Percentiles rank a stretch among this genome's conserved stretches.
Evolutionary conservation across 495 filamentous ascomycete species (phyloP).

Genomic region (Lasiosphaeria miniovina): DNA sequence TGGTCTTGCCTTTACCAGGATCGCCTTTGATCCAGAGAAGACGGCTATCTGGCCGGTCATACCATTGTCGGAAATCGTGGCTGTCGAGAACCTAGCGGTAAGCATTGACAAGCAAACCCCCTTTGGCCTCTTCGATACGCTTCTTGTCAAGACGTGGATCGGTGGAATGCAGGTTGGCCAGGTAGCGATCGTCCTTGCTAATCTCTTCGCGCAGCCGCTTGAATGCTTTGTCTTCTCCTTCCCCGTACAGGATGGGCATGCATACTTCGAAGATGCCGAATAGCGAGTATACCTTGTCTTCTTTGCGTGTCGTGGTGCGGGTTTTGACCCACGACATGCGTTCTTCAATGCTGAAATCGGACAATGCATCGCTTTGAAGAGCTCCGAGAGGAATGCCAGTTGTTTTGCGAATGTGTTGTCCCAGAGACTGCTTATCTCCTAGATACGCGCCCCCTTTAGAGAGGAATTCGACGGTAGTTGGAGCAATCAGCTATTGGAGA

Average conservation of each 20-base stretch:
- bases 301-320: constrained; percentile 1
- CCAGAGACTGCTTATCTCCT: constrained; percentile 9
- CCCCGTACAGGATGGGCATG: background rate
- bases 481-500: constrained; percentile 7
- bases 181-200: no score
- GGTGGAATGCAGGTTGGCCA: no score
- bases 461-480: constrained; percentile 11
- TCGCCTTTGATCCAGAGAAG: no score
- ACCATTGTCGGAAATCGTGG: no score
- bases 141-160: no score
- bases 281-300: constrained; percentile 7
- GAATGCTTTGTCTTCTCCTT: constrained; percentile 5
- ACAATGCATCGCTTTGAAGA: constrained; percentile 3
- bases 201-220: no score
- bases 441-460: background rate
- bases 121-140: no score
- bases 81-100: no score
- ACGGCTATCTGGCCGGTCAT: no score
- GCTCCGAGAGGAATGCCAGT: constrained; percentile 8
- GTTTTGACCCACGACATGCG: constrained; percentile 5
- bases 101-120: no score
- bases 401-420: constrained; percentile 4
- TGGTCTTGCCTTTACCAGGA: constrained; percentile 54
- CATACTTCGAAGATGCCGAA: background rate
- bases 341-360: constrained; percentile 8